A percentile compares a stretch with the other conserved stretches of the same genome.
phyloP scores from a whole-genome alignment of 2,329 filamentous ascomycete species.

The Fusarium dlaminii region DNA sequence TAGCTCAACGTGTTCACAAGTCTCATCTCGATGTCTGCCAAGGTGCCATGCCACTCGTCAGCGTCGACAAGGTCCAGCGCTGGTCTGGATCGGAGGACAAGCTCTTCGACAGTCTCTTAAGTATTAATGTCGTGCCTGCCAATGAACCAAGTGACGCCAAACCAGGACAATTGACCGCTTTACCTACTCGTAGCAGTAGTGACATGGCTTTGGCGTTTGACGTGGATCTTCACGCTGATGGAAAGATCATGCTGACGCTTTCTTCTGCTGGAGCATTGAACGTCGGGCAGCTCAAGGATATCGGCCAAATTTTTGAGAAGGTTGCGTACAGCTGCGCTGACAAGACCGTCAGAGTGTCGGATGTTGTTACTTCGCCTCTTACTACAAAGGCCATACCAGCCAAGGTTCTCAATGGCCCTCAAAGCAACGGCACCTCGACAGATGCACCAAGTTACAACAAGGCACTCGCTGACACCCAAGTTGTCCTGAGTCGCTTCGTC shows the following conservation, averaged over 20 bases:
- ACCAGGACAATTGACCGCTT: neutral
- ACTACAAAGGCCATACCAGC: fast-evolving
- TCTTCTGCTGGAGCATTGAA: neutral
- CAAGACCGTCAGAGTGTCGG: neutral
- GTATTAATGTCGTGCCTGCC: neutral
- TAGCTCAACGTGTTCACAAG: conserved; percentile 1
- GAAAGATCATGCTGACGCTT: neutral
- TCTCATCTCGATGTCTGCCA: neutral
- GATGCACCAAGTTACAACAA: neutral
- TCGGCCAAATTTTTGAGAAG: conserved; percentile 2
- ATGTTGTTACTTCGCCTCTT: neutral
- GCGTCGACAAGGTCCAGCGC: conserved; percentile 6
- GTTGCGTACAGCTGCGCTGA: neutral
- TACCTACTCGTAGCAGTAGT: conserved; percentile 6
- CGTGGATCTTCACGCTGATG: conserved; percentile 10
- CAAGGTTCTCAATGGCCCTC: fast-evolving
- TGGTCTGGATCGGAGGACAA: conserved; percentile 15
- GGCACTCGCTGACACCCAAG: neutral
- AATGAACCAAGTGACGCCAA: fast-evolving
- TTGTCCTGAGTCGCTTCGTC: neutral
- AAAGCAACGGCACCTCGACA: fast-evolving
- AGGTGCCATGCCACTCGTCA: conserved; percentile 9
- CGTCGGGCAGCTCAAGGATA: neutral
- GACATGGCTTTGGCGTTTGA: conserved; percentile 20
- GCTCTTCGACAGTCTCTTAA: conserved; percentile 17